These are phyloP conservation scores for Athelia psychrophila DNA, from an alignment of 1,284 basidiomycete genomes.

Conservation along the genomic window DNA sequence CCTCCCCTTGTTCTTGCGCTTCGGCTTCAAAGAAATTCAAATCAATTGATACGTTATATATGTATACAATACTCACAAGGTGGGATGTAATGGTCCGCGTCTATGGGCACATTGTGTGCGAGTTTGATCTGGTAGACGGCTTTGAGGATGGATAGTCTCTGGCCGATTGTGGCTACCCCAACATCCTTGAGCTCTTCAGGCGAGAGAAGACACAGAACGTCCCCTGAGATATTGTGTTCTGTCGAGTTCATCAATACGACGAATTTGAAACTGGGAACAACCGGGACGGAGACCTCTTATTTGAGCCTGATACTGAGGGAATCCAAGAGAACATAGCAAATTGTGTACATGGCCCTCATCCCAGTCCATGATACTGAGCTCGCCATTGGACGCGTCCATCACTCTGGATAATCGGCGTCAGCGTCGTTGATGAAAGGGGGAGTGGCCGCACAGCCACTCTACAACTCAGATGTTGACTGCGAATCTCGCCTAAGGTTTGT, in stretches of 20 bases:
- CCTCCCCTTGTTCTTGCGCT: conserved; percentile 57
- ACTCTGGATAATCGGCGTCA: neutral
- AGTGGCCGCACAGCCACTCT: neutral
- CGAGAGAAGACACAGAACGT: conserved; percentile 81
- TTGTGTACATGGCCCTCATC: conserved; percentile 77
- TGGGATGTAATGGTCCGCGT: conserved; percentile 85
- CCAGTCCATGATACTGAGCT: conserved; percentile 70
- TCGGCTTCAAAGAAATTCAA: conserved; percentile 47
- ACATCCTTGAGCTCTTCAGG: conserved; percentile 81
- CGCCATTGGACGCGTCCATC: conserved; percentile 36
- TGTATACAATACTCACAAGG: conserved; percentile 61
- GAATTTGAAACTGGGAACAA: conserved; percentile 11
- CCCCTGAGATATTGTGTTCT: conserved; percentile 92
- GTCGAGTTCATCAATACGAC: conserved; percentile 9
- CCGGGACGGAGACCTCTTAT: conserved; percentile 65
- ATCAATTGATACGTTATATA: neutral
- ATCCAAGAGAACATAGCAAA: conserved; percentile 74
- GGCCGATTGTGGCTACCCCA: conserved; percentile 83
- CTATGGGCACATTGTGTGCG: conserved; percentile 78
- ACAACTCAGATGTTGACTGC: too few species aligned
- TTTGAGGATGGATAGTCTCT: conserved; percentile 85
- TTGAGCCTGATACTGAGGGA: conserved; percentile 76
- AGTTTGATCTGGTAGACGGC: conserved; percentile 87
- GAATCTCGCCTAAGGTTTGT: neutral
- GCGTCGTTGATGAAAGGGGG: conserved; percentile 1